Evolutionary conservation across 225 moss, liverwort and hornwort species (phyloP).

Genomic region (Anthoceros angustus): DNA sequence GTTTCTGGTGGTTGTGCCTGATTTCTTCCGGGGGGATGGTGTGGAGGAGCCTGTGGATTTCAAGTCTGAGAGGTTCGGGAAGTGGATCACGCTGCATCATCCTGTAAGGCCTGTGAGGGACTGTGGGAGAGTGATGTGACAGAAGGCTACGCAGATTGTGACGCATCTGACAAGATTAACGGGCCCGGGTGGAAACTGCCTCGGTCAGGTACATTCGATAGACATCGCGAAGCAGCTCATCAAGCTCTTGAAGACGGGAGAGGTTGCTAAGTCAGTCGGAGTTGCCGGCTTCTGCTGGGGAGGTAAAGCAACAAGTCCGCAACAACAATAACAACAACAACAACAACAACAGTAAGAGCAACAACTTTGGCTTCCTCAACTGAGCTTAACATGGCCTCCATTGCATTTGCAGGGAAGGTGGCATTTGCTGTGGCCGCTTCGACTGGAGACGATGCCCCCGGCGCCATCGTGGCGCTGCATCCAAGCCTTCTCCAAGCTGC

Average conservation of each 20-base stretch:
- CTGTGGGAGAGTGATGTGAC: background rate
- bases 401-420: conserved; percentile 19
- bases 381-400: background rate
- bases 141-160: background rate
- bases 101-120: background rate
- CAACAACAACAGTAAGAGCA: background rate
- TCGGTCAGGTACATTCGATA: conserved; percentile 12
- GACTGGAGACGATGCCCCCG: conserved; percentile 23
- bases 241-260: conserved; percentile 39
- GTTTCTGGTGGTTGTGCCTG: conserved; percentile 34
- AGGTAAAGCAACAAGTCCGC: conserved; percentile 4
- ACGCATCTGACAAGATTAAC: background rate
- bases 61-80: conserved; percentile 13
- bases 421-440: conserved; percentile 13
- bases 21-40: conserved; percentile 28
- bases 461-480: conserved; percentile 39
- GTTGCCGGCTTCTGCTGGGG: conserved; percentile 47
- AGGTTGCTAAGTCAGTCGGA: conserved; percentile 37
- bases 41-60: background rate
- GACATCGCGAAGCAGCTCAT: conserved; percentile 23
- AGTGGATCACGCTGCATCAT: conserved; percentile 19
- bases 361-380: background rate
- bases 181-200: background rate
- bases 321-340: background rate
- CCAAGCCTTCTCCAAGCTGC: conserved; percentile 13